Evolutionary conservation across 2,329 filamentous ascomycete species (phyloP).

Genomic region (Aspergillus carbonarius): DNA sequence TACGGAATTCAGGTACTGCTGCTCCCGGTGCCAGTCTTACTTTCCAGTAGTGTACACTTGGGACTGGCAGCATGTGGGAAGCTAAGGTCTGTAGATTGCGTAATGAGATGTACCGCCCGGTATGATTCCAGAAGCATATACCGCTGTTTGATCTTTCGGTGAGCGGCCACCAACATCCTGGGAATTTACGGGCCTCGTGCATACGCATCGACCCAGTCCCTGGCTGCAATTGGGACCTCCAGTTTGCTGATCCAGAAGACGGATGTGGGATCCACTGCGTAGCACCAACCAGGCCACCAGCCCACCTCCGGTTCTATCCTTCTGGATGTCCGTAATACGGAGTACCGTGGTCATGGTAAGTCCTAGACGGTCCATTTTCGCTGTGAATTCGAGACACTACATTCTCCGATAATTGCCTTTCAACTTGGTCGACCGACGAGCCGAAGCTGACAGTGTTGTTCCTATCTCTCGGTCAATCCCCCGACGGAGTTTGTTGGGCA

Average conservation of each 20-base stretch:
- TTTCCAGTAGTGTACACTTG: neutral
- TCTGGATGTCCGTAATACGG: neutral
- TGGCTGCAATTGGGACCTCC: conserved; percentile 2
- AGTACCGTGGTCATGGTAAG: neutral
- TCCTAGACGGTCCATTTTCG: neutral
- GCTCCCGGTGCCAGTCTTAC: neutral
- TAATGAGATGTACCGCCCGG: neutral
- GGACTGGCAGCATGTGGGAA: neutral
- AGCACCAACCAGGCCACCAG: conserved; percentile 3
- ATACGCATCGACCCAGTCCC: conserved; percentile 5
- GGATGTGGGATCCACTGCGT: conserved; percentile 4
- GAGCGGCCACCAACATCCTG: neutral
- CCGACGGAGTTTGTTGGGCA: neutral
- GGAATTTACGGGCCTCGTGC: neutral
- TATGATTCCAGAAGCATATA: conserved; percentile 3
- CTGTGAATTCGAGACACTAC: neutral
- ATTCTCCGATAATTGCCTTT: neutral
- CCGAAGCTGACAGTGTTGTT: neutral
- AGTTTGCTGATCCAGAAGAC: neutral
- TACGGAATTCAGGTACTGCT: neutral
- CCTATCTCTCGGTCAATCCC: neutral
- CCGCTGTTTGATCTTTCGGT: conserved; percentile 8
- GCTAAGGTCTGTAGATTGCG: neutral
- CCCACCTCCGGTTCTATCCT: conserved; percentile 1
- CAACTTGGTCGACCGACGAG: neutral